Evolutionary conservation across 176 grass and related monocot genomes (phyloP).

Genomic region (Oryza coarctata): DNA sequence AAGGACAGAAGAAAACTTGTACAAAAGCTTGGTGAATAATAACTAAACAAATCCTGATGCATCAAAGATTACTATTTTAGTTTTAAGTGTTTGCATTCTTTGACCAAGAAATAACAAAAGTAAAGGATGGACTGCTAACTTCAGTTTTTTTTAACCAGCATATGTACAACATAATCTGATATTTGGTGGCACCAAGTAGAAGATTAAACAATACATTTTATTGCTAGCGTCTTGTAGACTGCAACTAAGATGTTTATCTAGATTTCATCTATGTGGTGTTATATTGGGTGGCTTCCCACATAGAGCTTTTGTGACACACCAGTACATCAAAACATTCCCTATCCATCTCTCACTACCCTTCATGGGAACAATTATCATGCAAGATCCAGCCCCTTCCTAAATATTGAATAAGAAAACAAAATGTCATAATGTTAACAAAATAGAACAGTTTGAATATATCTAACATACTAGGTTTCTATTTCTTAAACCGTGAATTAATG

Average conservation of each 20-base stretch:
- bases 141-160: neutral
- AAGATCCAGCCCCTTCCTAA: slow-evolving; percentile 4
- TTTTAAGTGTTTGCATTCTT: neutral
- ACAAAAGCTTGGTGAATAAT: slow-evolving; percentile 3
- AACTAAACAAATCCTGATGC: neutral
- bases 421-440: neutral
- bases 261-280: too few relatives aligned
- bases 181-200: neutral
- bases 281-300: too few relatives aligned
- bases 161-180: neutral
- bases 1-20: neutral
- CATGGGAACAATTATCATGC: slow-evolving; percentile 2
- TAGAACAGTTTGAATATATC: neutral
- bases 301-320: slow-evolving; percentile 16
- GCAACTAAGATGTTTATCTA: too few relatives aligned
- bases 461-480: neutral
- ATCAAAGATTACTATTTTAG: slow-evolving; percentile 2
- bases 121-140: neutral
- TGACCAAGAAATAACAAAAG: slow-evolving; percentile 6
- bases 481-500: slow-evolving; percentile 21
- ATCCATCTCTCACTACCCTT: too few relatives aligned
- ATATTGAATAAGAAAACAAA: slow-evolving; percentile 10
- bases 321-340: neutral
- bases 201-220: neutral
- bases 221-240: neutral